Base-by-base conservation (phyloP, 768 basidiomycete genomes). In the Auricularia cornea region DNA sequence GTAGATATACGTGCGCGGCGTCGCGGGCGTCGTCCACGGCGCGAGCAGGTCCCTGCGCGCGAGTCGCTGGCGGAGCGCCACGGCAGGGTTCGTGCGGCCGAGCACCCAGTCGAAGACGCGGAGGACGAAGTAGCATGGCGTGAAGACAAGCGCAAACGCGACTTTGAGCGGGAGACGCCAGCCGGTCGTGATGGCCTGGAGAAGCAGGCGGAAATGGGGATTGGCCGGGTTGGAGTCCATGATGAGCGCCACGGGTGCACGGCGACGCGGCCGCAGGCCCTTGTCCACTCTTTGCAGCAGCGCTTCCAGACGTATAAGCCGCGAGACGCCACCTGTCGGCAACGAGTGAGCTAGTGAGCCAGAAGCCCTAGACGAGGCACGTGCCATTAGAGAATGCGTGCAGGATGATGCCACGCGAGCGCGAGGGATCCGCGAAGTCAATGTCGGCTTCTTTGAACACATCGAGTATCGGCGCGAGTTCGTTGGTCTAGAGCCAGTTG, bases 1-100 rank as follows among this genome's bases (percentile, higher is more conserved):
- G 63, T 71, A 78, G 28, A 78, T 44, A 51, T 78, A 78, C 38
- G 78, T 38, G 12, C 78, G 66, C 0, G 75, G 77, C 11, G 77
- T 77, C 8, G 60, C 57, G 30, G 31, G 8, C 18, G 62, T 63
- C 66, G 68, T 72, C 75, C 76, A 75, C 1, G 74, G 74, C 3
- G 77, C 63, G 30, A 77, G 44, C 20, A 48, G 20, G 12, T 12
- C 44, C 1, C 5, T 1, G 16, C 44, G 44, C 23, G 44, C 44
- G 6, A 48, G 16, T 20, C 20, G 20, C 23, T 23, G 44, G 16
- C 23, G 44, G 6, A 23, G 20, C 12, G 11, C 23, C 3, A 12
- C 20, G 23, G 20, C 23, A 18, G 3, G 44, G 20, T 48, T 48
- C 44, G 44, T 18, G 1, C 23, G 10, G 12, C 44, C 6, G 11